phyloP scores from a whole-genome alignment of 1,284 basidiomycete genomes.

The Phylloboletellus chloephorus region DNA sequence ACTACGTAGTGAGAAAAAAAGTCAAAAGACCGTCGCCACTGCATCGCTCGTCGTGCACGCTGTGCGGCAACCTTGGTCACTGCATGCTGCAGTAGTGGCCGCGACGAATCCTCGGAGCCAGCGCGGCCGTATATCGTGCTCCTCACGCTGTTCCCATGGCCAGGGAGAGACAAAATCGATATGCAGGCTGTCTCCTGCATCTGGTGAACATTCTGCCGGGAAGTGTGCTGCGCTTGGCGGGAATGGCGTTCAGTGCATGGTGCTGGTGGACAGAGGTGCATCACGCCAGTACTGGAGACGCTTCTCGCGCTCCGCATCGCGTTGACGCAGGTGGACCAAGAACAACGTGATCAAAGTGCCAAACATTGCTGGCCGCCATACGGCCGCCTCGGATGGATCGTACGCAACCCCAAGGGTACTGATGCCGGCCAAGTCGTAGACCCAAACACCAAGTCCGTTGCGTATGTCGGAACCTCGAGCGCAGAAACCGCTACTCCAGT shows the following conservation, averaged over 20 bases:
- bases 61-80: constrained; percentile 45
- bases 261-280: neutral
- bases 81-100: constrained; percentile 46
- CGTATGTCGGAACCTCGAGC: constrained; percentile 56
- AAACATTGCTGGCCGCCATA: constrained; percentile 52
- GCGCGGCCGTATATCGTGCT: constrained; percentile 45
- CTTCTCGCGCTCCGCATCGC: constrained; percentile 72
- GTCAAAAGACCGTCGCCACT: neutral
- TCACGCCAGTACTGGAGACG: constrained; percentile 84
- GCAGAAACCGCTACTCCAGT: constrained; percentile 65
- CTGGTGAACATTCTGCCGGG: constrained; percentile 71
- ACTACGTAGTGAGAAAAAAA: neutral
- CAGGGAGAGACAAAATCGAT: constrained; percentile 52
- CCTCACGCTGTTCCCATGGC: constrained; percentile 38
- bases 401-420: constrained; percentile 64
- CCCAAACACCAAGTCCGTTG: constrained; percentile 60
- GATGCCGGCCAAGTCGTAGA: constrained; percentile 69
- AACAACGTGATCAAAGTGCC: constrained; percentile 65
- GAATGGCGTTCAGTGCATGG: neutral
- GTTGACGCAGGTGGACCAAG: constrained; percentile 63
- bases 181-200: constrained; percentile 68
- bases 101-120: constrained; percentile 50
- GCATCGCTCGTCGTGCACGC: constrained; percentile 23
- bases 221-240: constrained; percentile 50
- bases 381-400: constrained; percentile 2